Conservation (phyloP, 2,329 filamentous ascomycete species). For the Calonectria ilicicola region DNA sequence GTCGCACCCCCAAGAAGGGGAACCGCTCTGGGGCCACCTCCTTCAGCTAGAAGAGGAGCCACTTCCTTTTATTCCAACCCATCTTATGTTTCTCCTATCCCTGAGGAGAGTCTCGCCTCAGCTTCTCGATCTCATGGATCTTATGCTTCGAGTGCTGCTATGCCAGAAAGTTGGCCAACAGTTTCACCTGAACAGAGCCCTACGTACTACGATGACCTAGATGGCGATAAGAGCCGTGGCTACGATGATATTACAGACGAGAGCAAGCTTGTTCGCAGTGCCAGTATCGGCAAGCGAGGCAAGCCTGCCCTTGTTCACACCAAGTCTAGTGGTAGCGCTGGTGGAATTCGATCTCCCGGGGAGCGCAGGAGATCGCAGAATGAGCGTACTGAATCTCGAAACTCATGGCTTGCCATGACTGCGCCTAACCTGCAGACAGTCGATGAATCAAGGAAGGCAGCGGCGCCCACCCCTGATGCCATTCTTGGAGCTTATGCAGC, state of each 20-base stretch:
- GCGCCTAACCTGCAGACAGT: conserved; percentile 33
- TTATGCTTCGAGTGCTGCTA: conserved; percentile 78
- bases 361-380: conserved; percentile 60
- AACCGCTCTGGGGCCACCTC: conserved; percentile 69
- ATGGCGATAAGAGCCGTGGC: conserved; percentile 57
- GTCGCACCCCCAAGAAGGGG: conserved; percentile 57
- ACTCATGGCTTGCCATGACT: conserved; percentile 58
- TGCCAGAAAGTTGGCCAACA: conserved; percentile 75
- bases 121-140: conserved; percentile 70
- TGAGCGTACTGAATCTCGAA: conserved; percentile 59
- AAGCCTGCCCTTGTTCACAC: conserved; percentile 67
- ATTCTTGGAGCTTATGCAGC: conserved; percentile 65
- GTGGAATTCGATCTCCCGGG: conserved; percentile 49
- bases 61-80: conserved; percentile 75
- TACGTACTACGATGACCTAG: conserved; percentile 62
- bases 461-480: conserved; percentile 54
- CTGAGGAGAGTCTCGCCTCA: conserved; percentile 73
- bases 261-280: conserved; percentile 69
- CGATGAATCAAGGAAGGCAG: conserved; percentile 22
- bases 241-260: conserved; percentile 66
- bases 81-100: conserved; percentile 80
- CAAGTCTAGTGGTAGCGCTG: conserved; percentile 32
- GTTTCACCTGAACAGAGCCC: conserved; percentile 58
- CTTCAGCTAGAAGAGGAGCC: conserved; percentile 68
- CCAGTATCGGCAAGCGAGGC: conserved; percentile 71